phyloP scores from a whole-genome alignment of 805 yeast genomes.

The Wickerhamiella nectarea region DNA sequence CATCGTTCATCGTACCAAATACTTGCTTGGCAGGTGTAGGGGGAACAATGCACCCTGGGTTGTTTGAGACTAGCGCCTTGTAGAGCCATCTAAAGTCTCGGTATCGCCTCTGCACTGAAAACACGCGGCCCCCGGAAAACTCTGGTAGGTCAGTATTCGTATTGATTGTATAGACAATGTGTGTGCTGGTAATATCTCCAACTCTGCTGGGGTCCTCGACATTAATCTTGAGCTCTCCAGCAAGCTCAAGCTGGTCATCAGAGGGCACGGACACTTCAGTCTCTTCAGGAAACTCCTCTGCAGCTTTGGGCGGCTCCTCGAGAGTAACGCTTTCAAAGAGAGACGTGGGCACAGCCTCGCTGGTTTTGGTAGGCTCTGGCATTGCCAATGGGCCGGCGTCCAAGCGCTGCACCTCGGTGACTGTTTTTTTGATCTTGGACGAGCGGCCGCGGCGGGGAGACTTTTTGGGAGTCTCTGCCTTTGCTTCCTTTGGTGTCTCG shows the following conservation, averaged over 20 bases:
- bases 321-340: background rate
- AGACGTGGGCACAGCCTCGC: background rate
- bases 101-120: constrained; percentile 68
- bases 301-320: constrained; percentile 1
- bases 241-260: background rate
- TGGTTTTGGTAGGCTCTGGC: background rate
- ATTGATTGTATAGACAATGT: constrained; percentile 71
- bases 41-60: constrained; percentile 84
- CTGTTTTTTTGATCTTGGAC: constrained; percentile 4
- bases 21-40: constrained; percentile 95
- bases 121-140: constrained; percentile 28
- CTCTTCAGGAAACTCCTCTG: background rate
- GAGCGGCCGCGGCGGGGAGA: constrained; percentile 2
- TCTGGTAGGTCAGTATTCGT: constrained; percentile 40
- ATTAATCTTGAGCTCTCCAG: constrained; percentile 31
- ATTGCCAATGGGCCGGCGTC: constrained; percentile 6
- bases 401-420: background rate
- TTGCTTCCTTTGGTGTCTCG: background rate
- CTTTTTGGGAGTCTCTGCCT: background rate
- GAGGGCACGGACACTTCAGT: background rate
- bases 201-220: constrained; percentile 88
- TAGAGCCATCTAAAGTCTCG: constrained; percentile 90
- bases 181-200: constrained; percentile 79
- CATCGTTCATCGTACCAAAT: constrained; percentile 81
- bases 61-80: constrained; percentile 69